Evolutionary conservation across 2,329 filamentous ascomycete genomes (phyloP), one percentile per base, ranked within the genome.

Genomic region (Fusarium mangiferae): DNA sequence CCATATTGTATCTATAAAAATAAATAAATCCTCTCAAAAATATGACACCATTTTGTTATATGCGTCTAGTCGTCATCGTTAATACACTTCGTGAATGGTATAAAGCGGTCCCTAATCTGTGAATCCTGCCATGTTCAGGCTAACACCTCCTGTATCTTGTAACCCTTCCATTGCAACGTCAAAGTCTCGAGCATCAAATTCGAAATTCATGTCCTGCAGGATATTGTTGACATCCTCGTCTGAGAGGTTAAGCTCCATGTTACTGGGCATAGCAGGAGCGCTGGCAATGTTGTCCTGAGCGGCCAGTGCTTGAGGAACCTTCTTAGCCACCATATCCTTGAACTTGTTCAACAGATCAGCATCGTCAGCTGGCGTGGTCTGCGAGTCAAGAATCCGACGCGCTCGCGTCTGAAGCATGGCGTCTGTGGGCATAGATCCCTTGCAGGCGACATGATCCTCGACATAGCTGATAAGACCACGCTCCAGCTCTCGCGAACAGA

Each of bases 401-500:
- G 86, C 89, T 61, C 85, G 83, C 18, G 81, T 80, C 36, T 84
- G 82, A 9, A 91, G 78, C 30, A 81, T 81, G 7, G 83, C 83
- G 74, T 90, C 88, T 5, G 77, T 78, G 0, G 89, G 89, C 68
- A 89, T 83, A 10, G 73, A 76, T 6, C 83, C 84, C 3, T 78
- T 81, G 9, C 77, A 78, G 11, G 79, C 73, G 12, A 87, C 75
- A 68, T 85, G 80, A 5, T 79, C 76, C 36, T 83, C 80, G 11
- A 89, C 87, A 71, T 86, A 89, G 24, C 84, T 83, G 17, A 83
- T 78, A 20, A 91, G 81, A 5, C 86, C 88, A n/a, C 78, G 81
- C 78, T 91, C 90, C 28, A 91, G 83, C 75, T 90, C 88, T 12
- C 87, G 83, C 24, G 87, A 89, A 79, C 88, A 90, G 78, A 91